phyloP scores from a whole-genome alignment of 306 rosid species.

The Ormosia semicastrata region DNA sequence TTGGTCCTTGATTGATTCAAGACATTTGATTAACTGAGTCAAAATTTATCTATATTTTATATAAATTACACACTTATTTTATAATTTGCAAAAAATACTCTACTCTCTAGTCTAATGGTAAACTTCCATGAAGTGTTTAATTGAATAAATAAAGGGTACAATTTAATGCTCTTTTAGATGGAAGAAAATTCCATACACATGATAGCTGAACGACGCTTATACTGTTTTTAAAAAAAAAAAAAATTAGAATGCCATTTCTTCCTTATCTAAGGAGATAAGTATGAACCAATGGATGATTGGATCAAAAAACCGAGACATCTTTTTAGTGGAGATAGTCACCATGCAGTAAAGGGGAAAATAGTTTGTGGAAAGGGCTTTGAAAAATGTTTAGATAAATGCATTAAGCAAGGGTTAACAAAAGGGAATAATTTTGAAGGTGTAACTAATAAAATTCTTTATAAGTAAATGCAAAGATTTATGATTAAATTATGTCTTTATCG shows the following conservation, averaged over 20 bases:
- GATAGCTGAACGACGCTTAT: neutral
- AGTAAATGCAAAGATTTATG: no score
- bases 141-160: neutral
- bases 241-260: constrained; percentile 8
- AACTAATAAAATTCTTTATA: no score
- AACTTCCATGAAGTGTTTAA: neutral
- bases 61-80: no score
- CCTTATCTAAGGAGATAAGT: constrained; percentile 14
- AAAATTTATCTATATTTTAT: no score
- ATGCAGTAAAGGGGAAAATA: neutral
- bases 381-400: neutral
- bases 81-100: no score
- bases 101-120: no score
- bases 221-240: no score
- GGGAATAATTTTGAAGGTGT: neutral
- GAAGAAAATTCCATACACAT: neutral
- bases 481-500: no score
- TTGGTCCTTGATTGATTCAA: no score
- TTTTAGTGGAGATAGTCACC: constrained; percentile 4
- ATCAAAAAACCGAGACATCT: neutral
- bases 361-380: neutral
- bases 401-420: neutral
- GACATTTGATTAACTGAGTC: no score
- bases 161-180: neutral
- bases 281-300: neutral